These are phyloP conservation scores for Hyphopichia wangnamkhiaoensis DNA, from an alignment of 1,139 yeast genomes.

Conservation along the genomic window DNA sequence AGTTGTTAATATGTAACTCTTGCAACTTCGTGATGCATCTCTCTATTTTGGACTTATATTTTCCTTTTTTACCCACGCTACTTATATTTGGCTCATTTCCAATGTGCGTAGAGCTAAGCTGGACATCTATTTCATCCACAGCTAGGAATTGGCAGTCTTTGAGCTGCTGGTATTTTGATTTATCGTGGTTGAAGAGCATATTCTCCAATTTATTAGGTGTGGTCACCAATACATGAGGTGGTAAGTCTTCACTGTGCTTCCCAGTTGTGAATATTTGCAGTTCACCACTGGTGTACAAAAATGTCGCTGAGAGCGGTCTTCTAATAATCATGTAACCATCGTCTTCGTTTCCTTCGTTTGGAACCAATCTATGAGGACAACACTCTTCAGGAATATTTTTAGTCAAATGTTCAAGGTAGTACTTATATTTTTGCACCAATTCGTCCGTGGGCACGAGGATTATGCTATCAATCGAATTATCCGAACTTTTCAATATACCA, in stretches of 20 bases:
- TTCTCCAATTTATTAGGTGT: slow-evolving; percentile 17
- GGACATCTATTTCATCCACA: slow-evolving; percentile 25
- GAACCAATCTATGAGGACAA: slow-evolving; percentile 22
- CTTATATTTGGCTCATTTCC: slow-evolving; percentile 3
- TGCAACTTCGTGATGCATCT: slow-evolving; percentile 15
- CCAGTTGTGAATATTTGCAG: slow-evolving; percentile 3
- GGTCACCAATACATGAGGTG: slow-evolving; percentile 27
- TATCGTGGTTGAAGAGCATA: slow-evolving; percentile 5
- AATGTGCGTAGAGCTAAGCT: slow-evolving; percentile 1
- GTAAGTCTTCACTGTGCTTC: not conserved
- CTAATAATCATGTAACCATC: slow-evolving; percentile 16
- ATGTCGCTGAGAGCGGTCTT: slow-evolving; percentile 23
- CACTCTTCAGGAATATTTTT: slow-evolving; percentile 22
- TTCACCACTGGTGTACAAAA: slow-evolving; percentile 9
- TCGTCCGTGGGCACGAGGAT: slow-evolving; percentile 31
- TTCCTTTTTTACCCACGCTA: slow-evolving; percentile 7
- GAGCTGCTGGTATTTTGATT: slow-evolving; percentile 9
- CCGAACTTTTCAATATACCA: slow-evolving; percentile 11
- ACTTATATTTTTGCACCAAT: slow-evolving; percentile 20
- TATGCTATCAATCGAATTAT: slow-evolving; percentile 17
- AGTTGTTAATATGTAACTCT: not conserved
- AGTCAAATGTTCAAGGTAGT: slow-evolving; percentile 13
- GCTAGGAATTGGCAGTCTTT: slow-evolving; percentile 17
- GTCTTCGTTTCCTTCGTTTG: slow-evolving; percentile 6
- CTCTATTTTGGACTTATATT: slow-evolving; percentile 14